Evolutionary conservation across 169 alveolate species (phyloP).

Genomic region (Eimeria acervulina): DNA sequence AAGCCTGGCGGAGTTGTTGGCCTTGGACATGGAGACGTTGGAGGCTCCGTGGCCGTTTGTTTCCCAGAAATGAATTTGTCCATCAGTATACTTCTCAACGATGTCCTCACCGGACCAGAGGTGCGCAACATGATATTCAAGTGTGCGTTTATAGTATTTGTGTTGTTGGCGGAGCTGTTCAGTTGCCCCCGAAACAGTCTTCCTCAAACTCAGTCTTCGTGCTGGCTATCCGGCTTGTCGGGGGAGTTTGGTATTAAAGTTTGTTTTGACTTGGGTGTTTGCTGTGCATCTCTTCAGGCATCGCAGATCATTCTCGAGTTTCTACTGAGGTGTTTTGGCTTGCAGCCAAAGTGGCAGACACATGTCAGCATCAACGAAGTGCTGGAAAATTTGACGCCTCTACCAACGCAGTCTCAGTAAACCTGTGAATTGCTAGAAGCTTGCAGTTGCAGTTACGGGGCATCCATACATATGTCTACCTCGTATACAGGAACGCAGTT

Average conservation of each 20-base stretch:
- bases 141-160: background rate
- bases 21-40: conserved; percentile 87
- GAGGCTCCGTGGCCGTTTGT: conserved; percentile 86
- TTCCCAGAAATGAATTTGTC: conserved; percentile 87
- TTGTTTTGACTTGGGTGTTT: background rate
- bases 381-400: conserved; percentile 77
- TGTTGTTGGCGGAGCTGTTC: background rate
- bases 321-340: conserved; percentile 80
- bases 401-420: conserved; percentile 44
- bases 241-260: background rate
- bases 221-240: background rate
- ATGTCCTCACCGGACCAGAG: conserved; percentile 86
- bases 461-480: background rate
- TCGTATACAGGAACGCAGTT: conserved; percentile 13
- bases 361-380: conserved; percentile 80
- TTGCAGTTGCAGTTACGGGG: background rate
- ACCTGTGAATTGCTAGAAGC: background rate
- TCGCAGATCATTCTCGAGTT: conserved; percentile 81
- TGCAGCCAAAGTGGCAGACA: conserved; percentile 83
- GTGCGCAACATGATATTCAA: conserved; percentile 7
- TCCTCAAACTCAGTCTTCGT: background rate
- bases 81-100: conserved; percentile 87
- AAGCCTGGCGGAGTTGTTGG: conserved; percentile 82
- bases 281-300: conserved; percentile 69
- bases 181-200: background rate